These are phyloP conservation scores for Trichoderma asperellum DNA, from an alignment of 2,329 filamentous ascomycete species.

Conservation along the genomic window DNA sequence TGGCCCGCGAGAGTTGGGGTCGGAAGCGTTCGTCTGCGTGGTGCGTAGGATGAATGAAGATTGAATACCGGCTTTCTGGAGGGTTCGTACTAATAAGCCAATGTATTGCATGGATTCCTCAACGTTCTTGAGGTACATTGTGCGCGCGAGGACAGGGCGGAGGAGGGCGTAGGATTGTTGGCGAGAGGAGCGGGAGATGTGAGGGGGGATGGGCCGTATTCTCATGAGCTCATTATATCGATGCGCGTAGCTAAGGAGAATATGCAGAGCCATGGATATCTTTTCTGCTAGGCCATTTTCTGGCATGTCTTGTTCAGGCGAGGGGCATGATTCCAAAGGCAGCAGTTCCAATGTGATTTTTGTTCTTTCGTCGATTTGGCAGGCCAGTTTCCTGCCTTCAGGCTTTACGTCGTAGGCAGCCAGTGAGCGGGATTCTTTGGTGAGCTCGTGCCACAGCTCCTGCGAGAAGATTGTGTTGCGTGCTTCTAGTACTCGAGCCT, in stretches of 20 bases:
- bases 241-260: constrained; percentile 80
- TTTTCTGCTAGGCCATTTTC: constrained; percentile 64
- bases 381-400: constrained; percentile 60
- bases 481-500: constrained; percentile 72
- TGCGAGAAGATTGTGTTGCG: constrained; percentile 80
- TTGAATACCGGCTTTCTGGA: constrained; percentile 53
- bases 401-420: constrained; percentile 71
- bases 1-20: constrained; percentile 37
- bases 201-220: constrained; percentile 57
- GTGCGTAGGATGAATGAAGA: constrained; percentile 51
- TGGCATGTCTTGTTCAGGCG: constrained; percentile 40
- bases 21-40: constrained; percentile 39
- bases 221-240: constrained; percentile 72
- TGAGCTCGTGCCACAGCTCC: constrained; percentile 89
- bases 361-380: constrained; percentile 56
- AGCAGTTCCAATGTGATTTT: constrained; percentile 69
- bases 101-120: constrained; percentile 48
- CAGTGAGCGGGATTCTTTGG: constrained; percentile 76
- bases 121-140: constrained; percentile 50
- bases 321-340: constrained; percentile 52
- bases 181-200: constrained; percentile 44
- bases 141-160: constrained; percentile 55
- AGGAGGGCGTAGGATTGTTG: constrained; percentile 55
- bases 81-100: constrained; percentile 47
- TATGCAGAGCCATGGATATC: constrained; percentile 68